Conservation (phyloP, 805 yeast genomes). For the Yarrowia sp. region DNA sequence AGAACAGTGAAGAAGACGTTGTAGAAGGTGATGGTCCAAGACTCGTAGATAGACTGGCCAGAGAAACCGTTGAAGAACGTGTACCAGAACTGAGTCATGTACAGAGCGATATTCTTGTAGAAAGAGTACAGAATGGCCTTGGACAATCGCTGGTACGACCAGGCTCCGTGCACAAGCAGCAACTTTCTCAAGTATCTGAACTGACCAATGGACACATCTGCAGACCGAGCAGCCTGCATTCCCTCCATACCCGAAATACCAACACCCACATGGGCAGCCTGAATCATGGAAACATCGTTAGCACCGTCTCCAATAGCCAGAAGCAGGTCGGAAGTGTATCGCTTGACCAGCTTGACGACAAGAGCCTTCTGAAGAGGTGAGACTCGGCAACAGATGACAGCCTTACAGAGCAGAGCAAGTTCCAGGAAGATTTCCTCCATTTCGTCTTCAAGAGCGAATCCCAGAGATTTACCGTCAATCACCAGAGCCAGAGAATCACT, state of each 20-base stretch:
- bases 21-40: constrained; percentile 96
- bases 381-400: constrained; percentile 96
- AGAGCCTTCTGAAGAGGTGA: constrained; percentile 96
- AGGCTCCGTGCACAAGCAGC: constrained; percentile 89
- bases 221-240: constrained; percentile 98
- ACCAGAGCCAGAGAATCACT: constrained; percentile 78
- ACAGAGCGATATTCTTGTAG: constrained; percentile 90
- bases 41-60: constrained; percentile 93
- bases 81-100: constrained; percentile 98
- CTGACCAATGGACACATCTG: constrained; percentile 96
- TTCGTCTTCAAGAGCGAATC: constrained; percentile 77
- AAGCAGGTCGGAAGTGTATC: constrained; percentile 66
- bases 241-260: constrained; percentile 99
- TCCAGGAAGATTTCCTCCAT: constrained; percentile 74
- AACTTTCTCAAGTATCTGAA: constrained; percentile 81
- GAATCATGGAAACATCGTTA: constrained; percentile 97
- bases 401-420: constrained; percentile 82
- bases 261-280: constrained; percentile 98
- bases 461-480: constrained; percentile 90
- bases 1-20: constrained; percentile 90
- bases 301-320: constrained; percentile 99
- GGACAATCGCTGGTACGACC: constrained; percentile 95
- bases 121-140: constrained; percentile 91
- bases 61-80: constrained; percentile 89
- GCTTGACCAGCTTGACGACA: constrained; percentile 90